These are phyloP conservation scores for Marasmius oreades DNA, from an alignment of 1,284 basidiomycete species.

Conservation along the genomic window DNA sequence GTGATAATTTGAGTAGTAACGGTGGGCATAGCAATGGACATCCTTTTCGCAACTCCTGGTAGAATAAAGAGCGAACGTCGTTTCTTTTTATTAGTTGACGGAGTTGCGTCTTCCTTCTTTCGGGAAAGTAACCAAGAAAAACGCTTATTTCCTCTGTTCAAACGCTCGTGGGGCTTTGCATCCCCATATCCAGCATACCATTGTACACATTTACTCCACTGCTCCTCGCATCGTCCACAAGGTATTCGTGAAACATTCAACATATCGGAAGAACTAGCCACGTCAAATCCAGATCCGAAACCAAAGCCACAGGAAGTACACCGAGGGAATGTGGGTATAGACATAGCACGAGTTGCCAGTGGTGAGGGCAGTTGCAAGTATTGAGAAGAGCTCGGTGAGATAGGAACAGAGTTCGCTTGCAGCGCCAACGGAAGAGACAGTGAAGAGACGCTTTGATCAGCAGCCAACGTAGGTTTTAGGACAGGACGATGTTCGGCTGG, in stretches of 20 bases:
- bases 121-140: not conserved
- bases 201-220: not conserved
- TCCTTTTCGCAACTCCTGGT: not conserved
- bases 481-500: not conserved
- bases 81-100: not conserved
- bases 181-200: not conserved
- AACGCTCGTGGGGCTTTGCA: not conserved
- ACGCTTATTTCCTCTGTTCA: not conserved
- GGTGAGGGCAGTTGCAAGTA: not conserved
- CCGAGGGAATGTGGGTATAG: not conserved
- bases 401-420: not conserved
- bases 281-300: not conserved
- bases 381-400: not conserved
- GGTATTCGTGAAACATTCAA: not conserved
- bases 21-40: not conserved
- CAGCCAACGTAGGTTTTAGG: not conserved
- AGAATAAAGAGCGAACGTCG: not conserved
- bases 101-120: not conserved
- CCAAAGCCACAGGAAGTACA: conserved; percentile 1
- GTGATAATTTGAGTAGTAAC: not conserved
- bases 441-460: not conserved
- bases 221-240: not conserved
- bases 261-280: not conserved
- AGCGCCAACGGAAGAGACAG: not conserved
- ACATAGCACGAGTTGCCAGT: not conserved